Evolutionary conservation across 2,329 filamentous ascomycete species (phyloP), one percentile per base, ranked within the genome.

Genomic region (Chaetomium strumarium): DNA sequence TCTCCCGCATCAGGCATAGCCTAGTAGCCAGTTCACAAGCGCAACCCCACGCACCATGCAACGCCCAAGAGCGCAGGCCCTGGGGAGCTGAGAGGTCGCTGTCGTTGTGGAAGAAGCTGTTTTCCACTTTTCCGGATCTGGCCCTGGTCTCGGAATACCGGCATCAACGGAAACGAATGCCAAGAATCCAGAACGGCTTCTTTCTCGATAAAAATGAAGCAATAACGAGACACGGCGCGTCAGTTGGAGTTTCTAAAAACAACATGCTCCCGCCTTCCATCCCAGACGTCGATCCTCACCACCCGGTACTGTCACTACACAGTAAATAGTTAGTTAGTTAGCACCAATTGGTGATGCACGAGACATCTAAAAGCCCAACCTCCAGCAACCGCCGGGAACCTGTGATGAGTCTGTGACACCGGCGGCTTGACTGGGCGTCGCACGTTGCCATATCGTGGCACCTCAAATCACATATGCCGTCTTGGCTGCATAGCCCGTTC

Each of bases 401-500:
- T n/a, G n/a, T n/a, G n/a, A n/a, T n/a, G n/a, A n/a, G n/a, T 24
- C 24, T 24, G 24, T 34, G 33, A 34, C 3, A 34, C 33, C 12
- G 4, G 33, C 33, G 33, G 9, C 33, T 14, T 12, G 33, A 10
- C 12, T 12, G 33, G 4, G 4, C 33, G 11, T 34, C n/a, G n/a
- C 17, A 5, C 10, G 38, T 30, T 20, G 12, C 30, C 13, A 17
- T 14, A 17, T 13, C 38, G 36, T 30, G 20, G 34, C 2, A 36
- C 24, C 24, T n/a, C 24, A 31, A 30, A 19, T n/a, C 24, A n/a
- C 20, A 6, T 30, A 31, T 2, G 31, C 9, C 17, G 29, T 34
- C 49, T 40, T 37, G 42, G 42, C 49, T 29, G 49, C 47, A 39
- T 40, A 31, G 33, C 41, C 34, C 41, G 41, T 45, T 45, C 48